Percentiles rank a stretch among this genome's conserved stretches.
phyloP scores from a whole-genome alignment of 305 asterid species.

The Withania somnifera region DNA sequence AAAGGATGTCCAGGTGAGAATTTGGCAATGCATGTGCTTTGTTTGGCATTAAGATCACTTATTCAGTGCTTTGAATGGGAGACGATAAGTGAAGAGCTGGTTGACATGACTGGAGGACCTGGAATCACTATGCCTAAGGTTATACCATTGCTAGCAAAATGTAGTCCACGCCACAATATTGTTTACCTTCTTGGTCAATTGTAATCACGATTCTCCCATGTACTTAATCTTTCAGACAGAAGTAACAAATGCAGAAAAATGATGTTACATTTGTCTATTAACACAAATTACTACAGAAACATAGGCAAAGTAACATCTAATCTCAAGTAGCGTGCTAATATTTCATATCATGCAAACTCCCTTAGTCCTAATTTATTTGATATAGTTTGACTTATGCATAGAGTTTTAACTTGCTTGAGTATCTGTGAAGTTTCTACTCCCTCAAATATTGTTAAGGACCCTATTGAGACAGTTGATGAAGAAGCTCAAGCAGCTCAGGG shows the following conservation, averaged over 20 bases:
- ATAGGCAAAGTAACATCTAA: not conserved
- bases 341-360: not conserved
- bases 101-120: slow-evolving; percentile 8
- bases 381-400: too few relatives aligned
- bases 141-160: slow-evolving; percentile 2
- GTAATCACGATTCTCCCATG: not conserved
- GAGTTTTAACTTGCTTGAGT: too few relatives aligned
- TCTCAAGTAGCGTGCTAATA: not conserved
- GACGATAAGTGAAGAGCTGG: slow-evolving; percentile 1
- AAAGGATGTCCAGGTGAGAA: slow-evolving; percentile 14
- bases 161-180: slow-evolving; percentile 2
- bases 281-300: not conserved
- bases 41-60: slow-evolving; percentile 9
- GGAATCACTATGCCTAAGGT: not conserved
- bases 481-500: too few relatives aligned
- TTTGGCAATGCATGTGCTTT: slow-evolving; percentile 9
- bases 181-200: not conserved
- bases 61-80: slow-evolving; percentile 20
- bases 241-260: not conserved
- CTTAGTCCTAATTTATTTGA: too few relatives aligned
- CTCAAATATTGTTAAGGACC: too few relatives aligned
- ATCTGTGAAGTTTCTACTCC: too few relatives aligned
- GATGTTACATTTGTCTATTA: not conserved
- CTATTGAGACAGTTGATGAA: too few relatives aligned
- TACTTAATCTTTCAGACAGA: not conserved